These are phyloP conservation scores for Pythium volutum DNA, from an alignment of 352 stramenopile genomes.

Conservation along the genomic window DNA sequence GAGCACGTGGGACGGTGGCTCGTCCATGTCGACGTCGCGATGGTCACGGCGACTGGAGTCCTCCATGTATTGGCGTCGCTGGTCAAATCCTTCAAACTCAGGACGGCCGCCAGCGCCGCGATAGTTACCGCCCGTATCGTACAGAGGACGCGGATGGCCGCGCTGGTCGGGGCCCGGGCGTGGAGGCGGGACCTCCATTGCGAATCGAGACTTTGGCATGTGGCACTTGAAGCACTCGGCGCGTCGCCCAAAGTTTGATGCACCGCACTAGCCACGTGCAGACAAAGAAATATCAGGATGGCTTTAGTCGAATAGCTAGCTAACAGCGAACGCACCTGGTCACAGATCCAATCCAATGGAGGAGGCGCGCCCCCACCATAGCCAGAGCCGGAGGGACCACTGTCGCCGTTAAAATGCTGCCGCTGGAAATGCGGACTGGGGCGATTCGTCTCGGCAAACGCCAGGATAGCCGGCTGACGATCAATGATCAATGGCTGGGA, in stretches of 20 bases:
- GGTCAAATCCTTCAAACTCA: neutral
- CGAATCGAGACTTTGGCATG: constrained; percentile 22
- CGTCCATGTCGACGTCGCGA: constrained; percentile 10
- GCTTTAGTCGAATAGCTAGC: neutral
- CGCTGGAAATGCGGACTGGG: constrained; percentile 8
- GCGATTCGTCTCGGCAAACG: constrained; percentile 18
- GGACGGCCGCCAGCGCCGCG: neutral
- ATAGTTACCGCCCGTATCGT: neutral
- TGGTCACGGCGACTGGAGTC: neutral
- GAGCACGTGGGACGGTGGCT: constrained; percentile 56
- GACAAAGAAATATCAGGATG: neutral
- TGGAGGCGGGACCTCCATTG: constrained; percentile 21
- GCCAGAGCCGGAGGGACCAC: constrained; percentile 4
- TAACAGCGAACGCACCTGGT: constrained; percentile 33
- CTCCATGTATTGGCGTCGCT: neutral
- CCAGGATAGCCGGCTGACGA: constrained; percentile 30
- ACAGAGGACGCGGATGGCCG: neutral
- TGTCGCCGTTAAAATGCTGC: neutral
- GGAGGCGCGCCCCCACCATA: constrained; percentile 14
- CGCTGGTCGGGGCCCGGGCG: neutral
- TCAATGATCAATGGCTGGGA: constrained; percentile 53
- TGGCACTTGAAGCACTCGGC: constrained; percentile 74
- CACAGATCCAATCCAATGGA: constrained; percentile 70
- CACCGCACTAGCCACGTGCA: constrained; percentile 47
- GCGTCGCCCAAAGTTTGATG: constrained; percentile 69